Evolutionary conservation across 1,284 basidiomycete species (phyloP).

Genomic region (Leccinum subrobustum): DNA sequence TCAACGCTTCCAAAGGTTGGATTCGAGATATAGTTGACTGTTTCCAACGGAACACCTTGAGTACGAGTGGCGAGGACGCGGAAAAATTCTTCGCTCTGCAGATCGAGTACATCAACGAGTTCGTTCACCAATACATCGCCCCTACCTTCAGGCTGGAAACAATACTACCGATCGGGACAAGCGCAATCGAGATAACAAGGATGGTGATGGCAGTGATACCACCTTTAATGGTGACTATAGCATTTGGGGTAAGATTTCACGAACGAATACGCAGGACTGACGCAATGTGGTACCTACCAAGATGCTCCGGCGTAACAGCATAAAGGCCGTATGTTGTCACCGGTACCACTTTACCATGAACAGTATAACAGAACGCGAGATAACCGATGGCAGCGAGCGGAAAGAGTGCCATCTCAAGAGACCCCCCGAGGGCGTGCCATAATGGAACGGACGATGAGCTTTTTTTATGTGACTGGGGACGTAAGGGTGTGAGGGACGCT

Average conservation of each 20-base stretch:
- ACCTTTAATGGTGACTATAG: slow-evolving; percentile 26
- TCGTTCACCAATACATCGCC: not conserved
- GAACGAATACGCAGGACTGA: not conserved
- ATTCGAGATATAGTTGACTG: slow-evolving; percentile 26
- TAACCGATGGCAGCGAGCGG: slow-evolving; percentile 28
- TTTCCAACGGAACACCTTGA: slow-evolving; percentile 24
- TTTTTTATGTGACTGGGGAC: not conserved
- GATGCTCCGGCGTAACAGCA: slow-evolving; percentile 16
- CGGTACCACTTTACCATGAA: slow-evolving; percentile 25
- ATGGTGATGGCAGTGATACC: slow-evolving; percentile 31
- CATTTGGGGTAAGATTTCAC: not conserved
- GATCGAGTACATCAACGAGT: not conserved
- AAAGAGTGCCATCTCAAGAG: slow-evolving; percentile 21
- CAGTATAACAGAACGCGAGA: slow-evolving; percentile 29
- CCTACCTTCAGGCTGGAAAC: slow-evolving; percentile 22
- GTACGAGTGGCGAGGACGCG: slow-evolving; percentile 15
- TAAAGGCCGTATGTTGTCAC: slow-evolving; percentile 24
- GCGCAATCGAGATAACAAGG: slow-evolving; percentile 28
- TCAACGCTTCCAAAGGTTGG: slow-evolving; percentile 26
- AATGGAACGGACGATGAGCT: not conserved
- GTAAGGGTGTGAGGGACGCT: slow-evolving; percentile 6
- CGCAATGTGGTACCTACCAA: slow-evolving; percentile 12
- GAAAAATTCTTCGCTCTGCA: slow-evolving; percentile 33
- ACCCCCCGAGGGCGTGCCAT: slow-evolving; percentile 12
- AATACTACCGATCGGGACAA: slow-evolving; percentile 22